Conservation (phyloP, 345 rosid species). For the Camelina hispida region DNA sequence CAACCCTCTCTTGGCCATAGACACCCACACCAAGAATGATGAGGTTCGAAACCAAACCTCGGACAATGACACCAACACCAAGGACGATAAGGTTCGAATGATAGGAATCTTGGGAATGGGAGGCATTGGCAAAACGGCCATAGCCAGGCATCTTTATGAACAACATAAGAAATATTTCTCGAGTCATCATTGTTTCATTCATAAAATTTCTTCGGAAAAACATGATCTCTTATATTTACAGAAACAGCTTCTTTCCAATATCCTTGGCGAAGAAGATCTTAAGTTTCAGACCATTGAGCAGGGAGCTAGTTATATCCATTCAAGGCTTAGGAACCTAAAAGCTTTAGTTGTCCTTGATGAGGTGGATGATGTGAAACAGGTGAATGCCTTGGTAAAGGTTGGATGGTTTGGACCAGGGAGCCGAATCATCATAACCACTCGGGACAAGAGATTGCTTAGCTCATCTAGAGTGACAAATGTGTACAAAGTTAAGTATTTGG, state of each 20-base stretch:
- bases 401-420: conserved; percentile 27
- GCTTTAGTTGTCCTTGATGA: conserved; percentile 26
- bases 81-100: neutral
- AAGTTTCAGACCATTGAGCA: neutral
- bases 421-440: conserved; percentile 34
- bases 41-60: neutral
- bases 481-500: conserved; percentile 10
- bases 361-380: conserved; percentile 14
- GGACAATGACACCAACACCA: neutral
- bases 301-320: neutral
- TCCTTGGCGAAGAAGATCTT: neutral
- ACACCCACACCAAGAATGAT: neutral
- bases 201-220: neutral
- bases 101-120: conserved; percentile 32
- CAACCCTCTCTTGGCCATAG: neutral
- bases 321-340: conserved; percentile 5
- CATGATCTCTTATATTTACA: neutral
- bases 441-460: conserved; percentile 14
- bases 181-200: neutral
- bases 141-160: conserved; percentile 28
- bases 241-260: neutral
- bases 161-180: neutral
- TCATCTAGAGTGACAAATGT: neutral
- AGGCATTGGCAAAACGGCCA: conserved; percentile 37
- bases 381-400: neutral